Evolutionary conservation across 2,329 filamentous ascomycete genomes (phyloP).

Genomic region (Rhytidhysteron rufulum): DNA sequence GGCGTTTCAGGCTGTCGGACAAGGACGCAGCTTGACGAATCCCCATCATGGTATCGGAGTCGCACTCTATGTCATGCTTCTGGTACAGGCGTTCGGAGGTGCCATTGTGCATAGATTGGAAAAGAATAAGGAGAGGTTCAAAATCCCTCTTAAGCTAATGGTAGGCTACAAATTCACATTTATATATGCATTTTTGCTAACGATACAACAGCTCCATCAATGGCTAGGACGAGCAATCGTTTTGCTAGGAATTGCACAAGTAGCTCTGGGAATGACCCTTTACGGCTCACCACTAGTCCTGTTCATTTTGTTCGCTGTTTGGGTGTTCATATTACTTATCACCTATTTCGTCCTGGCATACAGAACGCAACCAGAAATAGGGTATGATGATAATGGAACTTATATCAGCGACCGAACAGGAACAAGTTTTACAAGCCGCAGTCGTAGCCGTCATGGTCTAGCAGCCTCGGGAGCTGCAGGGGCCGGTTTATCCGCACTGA

Average conservation of each 20-base stretch:
- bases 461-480: slow-evolving; percentile 55
- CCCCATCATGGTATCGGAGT: slow-evolving; percentile 82
- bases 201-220: slow-evolving; percentile 68
- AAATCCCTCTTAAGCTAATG: slow-evolving; percentile 57
- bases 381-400: slow-evolving; percentile 55
- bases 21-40: slow-evolving; percentile 67
- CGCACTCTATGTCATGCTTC: slow-evolving; percentile 69
- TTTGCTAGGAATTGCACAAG: slow-evolving; percentile 78
- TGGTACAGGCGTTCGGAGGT: slow-evolving; percentile 69
- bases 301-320: slow-evolving; percentile 83
- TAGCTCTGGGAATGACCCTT: slow-evolving; percentile 82
- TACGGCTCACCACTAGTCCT: slow-evolving; percentile 84
- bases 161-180: slow-evolving; percentile 23
- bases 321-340: slow-evolving; percentile 67
- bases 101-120: slow-evolving; percentile 57
- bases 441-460: slow-evolving; percentile 35
- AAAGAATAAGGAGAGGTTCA: slow-evolving; percentile 50
- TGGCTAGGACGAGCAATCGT: slow-evolving; percentile 79
- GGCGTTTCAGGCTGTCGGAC: slow-evolving; percentile 75
- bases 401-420: slow-evolving; percentile 55
- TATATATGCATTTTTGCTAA: slow-evolving; percentile 10
- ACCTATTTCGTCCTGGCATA: slow-evolving; percentile 79
- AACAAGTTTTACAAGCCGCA: slow-evolving; percentile 37
- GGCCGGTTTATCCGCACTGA: slow-evolving; percentile 54
- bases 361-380: slow-evolving; percentile 54